Conservation (phyloP, 371 early-diverging fungal species). For the Syncephalastrum monosporum region DNA sequence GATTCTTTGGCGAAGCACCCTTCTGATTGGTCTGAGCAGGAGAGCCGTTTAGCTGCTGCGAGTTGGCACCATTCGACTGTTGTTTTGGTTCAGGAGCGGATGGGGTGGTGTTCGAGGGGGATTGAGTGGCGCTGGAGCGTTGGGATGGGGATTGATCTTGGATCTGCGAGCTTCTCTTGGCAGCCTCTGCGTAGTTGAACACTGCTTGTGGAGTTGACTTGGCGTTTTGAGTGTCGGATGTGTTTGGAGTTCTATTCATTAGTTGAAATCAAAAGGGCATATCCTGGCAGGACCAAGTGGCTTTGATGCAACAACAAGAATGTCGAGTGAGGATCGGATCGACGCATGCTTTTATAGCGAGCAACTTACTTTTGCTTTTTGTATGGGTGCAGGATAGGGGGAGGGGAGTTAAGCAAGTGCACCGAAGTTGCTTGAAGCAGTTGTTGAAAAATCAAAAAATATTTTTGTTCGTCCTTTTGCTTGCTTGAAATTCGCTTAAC, state of each 20-base stretch:
- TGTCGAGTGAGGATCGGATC: background rate
- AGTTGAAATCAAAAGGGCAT: slow-evolving; percentile 43
- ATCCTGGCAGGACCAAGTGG: slow-evolving; percentile 36
- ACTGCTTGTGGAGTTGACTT: slow-evolving; percentile 35
- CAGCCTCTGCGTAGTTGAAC: slow-evolving; percentile 49
- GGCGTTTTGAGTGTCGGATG: slow-evolving; percentile 32
- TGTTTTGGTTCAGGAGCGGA: slow-evolving; percentile 30
- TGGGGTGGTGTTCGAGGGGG: slow-evolving; percentile 34
- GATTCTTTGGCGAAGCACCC: too few species aligned
- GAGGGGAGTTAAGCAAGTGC: slow-evolving; percentile 11
- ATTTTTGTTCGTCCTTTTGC: slow-evolving; percentile 1
- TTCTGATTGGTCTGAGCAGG: too few species aligned
- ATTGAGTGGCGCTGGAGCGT: slow-evolving; percentile 12
- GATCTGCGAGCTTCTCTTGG: slow-evolving; percentile 36
- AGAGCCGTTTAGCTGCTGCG: too few species aligned
- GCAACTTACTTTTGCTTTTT: slow-evolving; percentile 11
- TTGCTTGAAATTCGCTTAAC: too few species aligned
- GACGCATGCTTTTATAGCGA: background rate
- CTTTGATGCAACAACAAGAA: slow-evolving; percentile 8
- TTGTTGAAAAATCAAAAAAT: slow-evolving; percentile 6
- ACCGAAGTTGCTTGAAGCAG: slow-evolving; percentile 9
- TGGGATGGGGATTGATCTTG: slow-evolving; percentile 18
- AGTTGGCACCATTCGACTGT: too few species aligned
- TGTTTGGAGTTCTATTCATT: slow-evolving; percentile 43
- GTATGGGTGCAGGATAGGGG: slow-evolving; percentile 14